phyloP scores from a whole-genome alignment of 1,284 basidiomycete species.

The Cutaneotrichosporon daszewskae region DNA sequence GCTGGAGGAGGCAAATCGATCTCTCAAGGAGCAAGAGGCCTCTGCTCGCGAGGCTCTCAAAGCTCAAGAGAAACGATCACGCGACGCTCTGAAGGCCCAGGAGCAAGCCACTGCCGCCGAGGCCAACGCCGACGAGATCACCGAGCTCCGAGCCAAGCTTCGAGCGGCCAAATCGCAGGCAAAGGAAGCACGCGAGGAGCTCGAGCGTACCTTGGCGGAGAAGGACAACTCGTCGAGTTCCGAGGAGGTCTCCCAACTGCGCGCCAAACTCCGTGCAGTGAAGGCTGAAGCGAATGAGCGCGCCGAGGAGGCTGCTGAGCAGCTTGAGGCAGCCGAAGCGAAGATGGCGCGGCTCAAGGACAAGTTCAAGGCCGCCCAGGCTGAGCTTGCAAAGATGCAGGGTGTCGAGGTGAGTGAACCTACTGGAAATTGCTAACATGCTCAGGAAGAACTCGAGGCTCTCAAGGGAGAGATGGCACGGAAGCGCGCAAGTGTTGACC shows the following conservation, averaged over 20 bases:
- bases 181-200: slow-evolving; percentile 1
- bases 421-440: slow-evolving; percentile 1
- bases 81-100: slow-evolving; percentile 15
- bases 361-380: slow-evolving; percentile 22
- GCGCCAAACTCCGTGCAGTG: slow-evolving; percentile 22
- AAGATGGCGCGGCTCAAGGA: slow-evolving; percentile 26
- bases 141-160: slow-evolving; percentile 26
- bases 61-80: too few relatives aligned
- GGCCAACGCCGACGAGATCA: too few relatives aligned
- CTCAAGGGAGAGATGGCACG: slow-evolving; percentile 15
- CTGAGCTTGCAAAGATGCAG: slow-evolving; percentile 24
- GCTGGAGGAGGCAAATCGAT: slow-evolving; percentile 25
- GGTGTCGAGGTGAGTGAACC: slow-evolving; percentile 26
- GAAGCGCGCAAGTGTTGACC: slow-evolving; percentile 5
- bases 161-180: slow-evolving; percentile 25
- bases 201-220: not conserved
- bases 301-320: slow-evolving; percentile 25
- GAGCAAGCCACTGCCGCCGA: slow-evolving; percentile 1
- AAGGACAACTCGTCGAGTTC: not conserved
- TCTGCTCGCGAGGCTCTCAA: slow-evolving; percentile 29
- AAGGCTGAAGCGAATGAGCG: slow-evolving; percentile 26
- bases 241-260: slow-evolving; percentile 27
- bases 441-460: slow-evolving; percentile 26
- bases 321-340: slow-evolving; percentile 28
- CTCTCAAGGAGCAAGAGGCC: slow-evolving; percentile 27